phyloP scores from a whole-genome alignment of 768 basidiomycete species.

The Dendrothele bispora region DNA sequence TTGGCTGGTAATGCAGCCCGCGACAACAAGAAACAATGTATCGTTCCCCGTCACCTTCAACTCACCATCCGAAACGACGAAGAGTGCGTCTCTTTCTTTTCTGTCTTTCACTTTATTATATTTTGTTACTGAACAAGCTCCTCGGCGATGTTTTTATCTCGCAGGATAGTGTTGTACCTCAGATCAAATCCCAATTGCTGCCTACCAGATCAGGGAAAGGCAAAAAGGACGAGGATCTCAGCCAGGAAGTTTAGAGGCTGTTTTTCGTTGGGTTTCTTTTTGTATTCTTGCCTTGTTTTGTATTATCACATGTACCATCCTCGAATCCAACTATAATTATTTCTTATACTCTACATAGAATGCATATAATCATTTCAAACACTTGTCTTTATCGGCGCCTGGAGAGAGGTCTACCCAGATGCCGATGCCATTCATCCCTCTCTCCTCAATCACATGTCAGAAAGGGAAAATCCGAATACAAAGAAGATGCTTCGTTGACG shows the following conservation, averaged over 20 bases:
- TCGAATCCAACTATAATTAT: no score
- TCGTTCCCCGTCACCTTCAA: constrained; percentile 91
- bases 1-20: constrained; percentile 84
- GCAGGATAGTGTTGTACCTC: constrained; percentile 83
- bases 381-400: no score
- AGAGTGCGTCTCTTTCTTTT: constrained; percentile 46
- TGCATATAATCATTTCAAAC: no score
- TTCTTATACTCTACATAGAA: no score
- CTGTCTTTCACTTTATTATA: not conserved
- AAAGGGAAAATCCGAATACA: no score
- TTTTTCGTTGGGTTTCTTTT: not conserved
- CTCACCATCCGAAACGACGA: constrained; percentile 91
- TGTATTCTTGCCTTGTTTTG: not conserved
- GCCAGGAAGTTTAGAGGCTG: constrained; percentile 8
- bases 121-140: constrained; percentile 62
- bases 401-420: no score
- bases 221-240: constrained; percentile 29
- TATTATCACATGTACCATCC: no score
- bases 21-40: constrained; percentile 89
- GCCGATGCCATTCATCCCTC: no score
- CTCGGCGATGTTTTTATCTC: constrained; percentile 88
- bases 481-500: no score
- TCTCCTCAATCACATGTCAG: no score
- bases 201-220: constrained; percentile 30
- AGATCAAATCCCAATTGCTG: constrained; percentile 49